Base-by-base conservation (phyloP, 2,329 filamentous ascomycete genomes). In the Xylaria sp. region DNA sequence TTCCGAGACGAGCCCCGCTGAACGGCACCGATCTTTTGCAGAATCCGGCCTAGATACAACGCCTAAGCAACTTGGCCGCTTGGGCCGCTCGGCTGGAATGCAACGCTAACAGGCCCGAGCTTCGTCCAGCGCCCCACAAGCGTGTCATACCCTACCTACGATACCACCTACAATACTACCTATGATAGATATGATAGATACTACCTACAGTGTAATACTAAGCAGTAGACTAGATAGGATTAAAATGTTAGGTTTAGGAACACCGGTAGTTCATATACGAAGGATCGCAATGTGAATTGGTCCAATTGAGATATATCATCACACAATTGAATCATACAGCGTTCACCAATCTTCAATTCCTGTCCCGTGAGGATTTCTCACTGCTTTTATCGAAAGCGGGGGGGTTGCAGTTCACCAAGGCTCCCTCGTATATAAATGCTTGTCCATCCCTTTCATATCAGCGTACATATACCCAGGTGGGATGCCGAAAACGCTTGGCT, bases 21-120 rank as follows among this genome's bases (percentile, higher is more conserved):
- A 61, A n/a, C 58, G 45, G 33, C 17, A 36, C 51, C 50, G 57
- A 61, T 65, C 63, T 45, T 38, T 61, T 57, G 51, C 63, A 44
- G 51, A 61, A 61, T 65, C 27, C 45, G 36, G 63, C 56, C 5
- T 65, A 56, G 56, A 27, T 33, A 17, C 17, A 51, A 17, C 42
- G 25, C 11, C 53, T 51, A 33, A n/a, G 49, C 49, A 20, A 7
- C 63, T 65, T 65, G 56, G 56, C 50, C 27, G 25, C 45, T 49
- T 49, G 45, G 45, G 20, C 13, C 17, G 11, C 49, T 31, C 62
- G 55, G 62, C 42, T 39, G 55, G 55, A 58, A 49, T 58, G 55
- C 55, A 15, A 54, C 51, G 20, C 51, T 54, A 39, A n/a, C 31
- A 38, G 22, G 22, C 13, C 51, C 51, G 51, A 22, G 29, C 29